Evolutionary conservation across 208 protist species (phyloP).

Genomic region (Histomonas meleagridis): DNA sequence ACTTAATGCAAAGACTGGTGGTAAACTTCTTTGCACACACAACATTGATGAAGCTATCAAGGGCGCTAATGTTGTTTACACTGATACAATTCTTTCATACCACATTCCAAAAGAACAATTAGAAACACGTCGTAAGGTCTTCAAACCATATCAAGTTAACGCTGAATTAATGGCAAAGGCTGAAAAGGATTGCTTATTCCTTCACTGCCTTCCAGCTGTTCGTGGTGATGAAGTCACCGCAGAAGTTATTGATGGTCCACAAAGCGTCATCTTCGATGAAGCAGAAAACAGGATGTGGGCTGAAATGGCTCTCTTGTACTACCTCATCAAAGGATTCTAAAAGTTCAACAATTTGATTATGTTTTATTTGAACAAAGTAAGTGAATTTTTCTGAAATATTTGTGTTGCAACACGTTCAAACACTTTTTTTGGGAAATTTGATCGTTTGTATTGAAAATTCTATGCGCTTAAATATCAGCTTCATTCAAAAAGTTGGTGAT

Average conservation of each 20-base stretch:
- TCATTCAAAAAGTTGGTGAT: no score
- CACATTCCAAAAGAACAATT: not conserved
- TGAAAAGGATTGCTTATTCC: conserved; percentile 63
- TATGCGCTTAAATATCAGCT: no score
- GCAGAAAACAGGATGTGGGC: conserved; percentile 62
- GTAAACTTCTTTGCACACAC: conserved; percentile 11
- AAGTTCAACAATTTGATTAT: no score
- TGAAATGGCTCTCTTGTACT: conserved; percentile 58
- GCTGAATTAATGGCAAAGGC: conserved; percentile 53
- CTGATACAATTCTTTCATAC: conserved; percentile 41
- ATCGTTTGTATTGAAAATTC: no score
- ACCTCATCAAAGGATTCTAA: conserved; percentile 42
- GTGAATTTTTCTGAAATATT: no score
- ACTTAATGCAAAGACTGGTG: conserved; percentile 43
- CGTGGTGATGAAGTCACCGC: conserved; percentile 63
- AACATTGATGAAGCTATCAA: conserved; percentile 45
- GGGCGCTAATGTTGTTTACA: conserved; percentile 54
- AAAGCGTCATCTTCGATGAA: conserved; percentile 64
- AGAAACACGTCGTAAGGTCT: not conserved
- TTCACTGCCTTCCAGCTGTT: conserved; percentile 68
- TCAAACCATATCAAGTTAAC: conserved; percentile 36
- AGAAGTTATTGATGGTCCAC: conserved; percentile 64
- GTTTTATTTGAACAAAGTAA: no score
- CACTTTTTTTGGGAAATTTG: no score
- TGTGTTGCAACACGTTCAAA: no score